Evolutionary conservation across 148 eudicot genomes (phyloP).

Genomic region (Fagopyrum esculentum): DNA sequence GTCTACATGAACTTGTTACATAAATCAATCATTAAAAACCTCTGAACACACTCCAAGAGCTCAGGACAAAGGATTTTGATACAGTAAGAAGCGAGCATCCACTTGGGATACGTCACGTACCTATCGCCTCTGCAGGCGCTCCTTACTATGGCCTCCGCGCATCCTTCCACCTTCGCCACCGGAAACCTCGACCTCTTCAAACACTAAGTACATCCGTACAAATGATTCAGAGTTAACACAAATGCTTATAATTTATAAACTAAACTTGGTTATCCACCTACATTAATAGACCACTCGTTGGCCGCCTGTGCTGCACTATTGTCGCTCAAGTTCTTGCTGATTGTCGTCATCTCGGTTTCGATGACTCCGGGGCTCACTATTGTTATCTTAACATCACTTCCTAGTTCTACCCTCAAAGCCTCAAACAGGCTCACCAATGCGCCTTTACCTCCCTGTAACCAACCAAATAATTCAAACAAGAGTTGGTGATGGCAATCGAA

Average conservation of each 20-base stretch:
- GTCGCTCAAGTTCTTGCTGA: background rate
- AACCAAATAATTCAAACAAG: background rate
- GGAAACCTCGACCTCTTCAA: background rate
- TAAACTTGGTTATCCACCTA: background rate
- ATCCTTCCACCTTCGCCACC: background rate
- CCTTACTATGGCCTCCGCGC: background rate
- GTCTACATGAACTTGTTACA: background rate
- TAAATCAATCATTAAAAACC: background rate
- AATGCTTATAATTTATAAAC: background rate
- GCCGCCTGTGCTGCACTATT: too few relatives aligned
- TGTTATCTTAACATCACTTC: constrained; percentile 41
- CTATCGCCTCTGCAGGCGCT: background rate
- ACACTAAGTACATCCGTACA: background rate
- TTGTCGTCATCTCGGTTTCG: constrained; percentile 41
- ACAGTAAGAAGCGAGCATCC: background rate
- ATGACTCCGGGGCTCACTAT: constrained; percentile 55
- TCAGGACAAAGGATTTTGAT: background rate
- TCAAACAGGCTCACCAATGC: constrained; percentile 30
- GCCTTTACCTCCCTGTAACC: background rate
- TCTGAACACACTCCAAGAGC: background rate
- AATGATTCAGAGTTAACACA: background rate
- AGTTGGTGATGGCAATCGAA: too few relatives aligned
- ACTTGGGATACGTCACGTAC: background rate
- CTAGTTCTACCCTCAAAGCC: constrained; percentile 49
- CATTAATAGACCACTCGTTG: background rate